Conservation (phyloP, 192 early-diverging fungal genomes). For the Phycomyces blakesleeanus region DNA sequence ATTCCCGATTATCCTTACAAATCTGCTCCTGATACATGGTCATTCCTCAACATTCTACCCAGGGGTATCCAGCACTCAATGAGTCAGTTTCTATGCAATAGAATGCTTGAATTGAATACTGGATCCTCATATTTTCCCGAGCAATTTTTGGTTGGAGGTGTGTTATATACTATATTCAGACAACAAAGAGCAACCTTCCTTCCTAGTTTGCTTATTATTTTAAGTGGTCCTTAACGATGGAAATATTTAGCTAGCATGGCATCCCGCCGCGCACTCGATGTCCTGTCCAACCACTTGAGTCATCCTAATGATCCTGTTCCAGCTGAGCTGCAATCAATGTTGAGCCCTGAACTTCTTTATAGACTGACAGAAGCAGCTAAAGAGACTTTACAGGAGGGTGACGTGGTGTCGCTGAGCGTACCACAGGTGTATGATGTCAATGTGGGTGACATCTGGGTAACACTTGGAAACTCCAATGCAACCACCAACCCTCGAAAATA, state of each 20-base stretch:
- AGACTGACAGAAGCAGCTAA: constrained; percentile 22
- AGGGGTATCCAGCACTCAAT: constrained; percentile 36
- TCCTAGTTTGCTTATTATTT: too few species aligned
- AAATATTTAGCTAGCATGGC: constrained; percentile 20
- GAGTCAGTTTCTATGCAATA: constrained; percentile 37
- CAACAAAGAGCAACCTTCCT: too few species aligned
- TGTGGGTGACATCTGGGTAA: constrained; percentile 47
- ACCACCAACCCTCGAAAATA: constrained; percentile 25
- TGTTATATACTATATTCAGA: background rate
- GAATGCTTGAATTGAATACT: constrained; percentile 43
- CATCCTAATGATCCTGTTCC: background rate
- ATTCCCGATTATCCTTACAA: constrained; percentile 46
- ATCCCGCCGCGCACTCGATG: constrained; percentile 11
- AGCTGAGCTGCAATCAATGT: constrained; percentile 17
- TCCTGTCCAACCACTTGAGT: constrained; percentile 13
- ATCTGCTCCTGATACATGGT: constrained; percentile 36
- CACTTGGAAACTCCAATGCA: constrained; percentile 32
- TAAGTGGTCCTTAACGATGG: too few species aligned
- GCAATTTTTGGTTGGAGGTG: constrained; percentile 49
- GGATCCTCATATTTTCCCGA: constrained; percentile 43
- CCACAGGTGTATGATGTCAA: constrained; percentile 45
- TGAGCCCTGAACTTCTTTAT: constrained; percentile 40
- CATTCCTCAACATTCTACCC: constrained; percentile 36
- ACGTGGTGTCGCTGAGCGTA: constrained; percentile 31
- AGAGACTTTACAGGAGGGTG: constrained; percentile 12